A percentile compares a stretch with the other conserved stretches of the same genome.
These are phyloP conservation scores for Trametes polyzona DNA, from an alignment of 1,284 basidiomycete genomes.

Conservation along the genomic window DNA sequence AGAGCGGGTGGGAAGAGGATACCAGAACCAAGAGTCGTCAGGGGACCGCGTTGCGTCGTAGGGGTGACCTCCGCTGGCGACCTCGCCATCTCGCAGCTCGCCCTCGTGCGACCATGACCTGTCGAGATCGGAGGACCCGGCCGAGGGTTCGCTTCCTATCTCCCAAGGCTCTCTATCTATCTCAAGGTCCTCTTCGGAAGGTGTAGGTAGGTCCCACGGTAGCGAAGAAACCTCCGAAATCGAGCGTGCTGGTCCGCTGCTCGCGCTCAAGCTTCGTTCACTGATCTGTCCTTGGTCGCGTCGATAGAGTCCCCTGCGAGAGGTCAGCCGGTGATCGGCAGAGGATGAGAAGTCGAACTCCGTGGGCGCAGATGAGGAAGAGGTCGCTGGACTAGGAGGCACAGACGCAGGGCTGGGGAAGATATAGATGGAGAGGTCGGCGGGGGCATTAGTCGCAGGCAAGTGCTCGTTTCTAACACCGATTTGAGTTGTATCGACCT, in stretches of 20 bases:
- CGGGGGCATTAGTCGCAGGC: constrained; percentile 15
- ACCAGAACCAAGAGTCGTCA: constrained; percentile 2
- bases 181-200: constrained; percentile 15
- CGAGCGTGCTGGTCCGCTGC: neutral
- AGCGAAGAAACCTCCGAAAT: constrained; percentile 4
- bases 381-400: constrained; percentile 33
- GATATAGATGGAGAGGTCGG: constrained; percentile 39
- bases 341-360: constrained; percentile 24
- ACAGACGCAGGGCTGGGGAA: constrained; percentile 38
- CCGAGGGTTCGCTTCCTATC: constrained; percentile 12
- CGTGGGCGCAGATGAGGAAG: constrained; percentile 33
- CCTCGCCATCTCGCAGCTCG: constrained; percentile 30
- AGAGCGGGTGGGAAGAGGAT: constrained; percentile 9
- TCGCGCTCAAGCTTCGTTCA: neutral
- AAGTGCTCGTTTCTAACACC: neutral
- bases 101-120: constrained; percentile 34
- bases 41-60: neutral
- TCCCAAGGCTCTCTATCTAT: constrained; percentile 37
- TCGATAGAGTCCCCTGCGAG: constrained; percentile 10
- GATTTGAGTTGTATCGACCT: too few relatives aligned
- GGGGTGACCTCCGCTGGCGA: constrained; percentile 22
- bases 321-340: constrained; percentile 10
- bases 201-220: constrained; percentile 1
- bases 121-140: constrained; percentile 18
- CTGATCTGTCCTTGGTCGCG: too few relatives aligned